Conservation (phyloP, 2,329 filamentous ascomycete species). For the Trichoderma guizhouense region DNA sequence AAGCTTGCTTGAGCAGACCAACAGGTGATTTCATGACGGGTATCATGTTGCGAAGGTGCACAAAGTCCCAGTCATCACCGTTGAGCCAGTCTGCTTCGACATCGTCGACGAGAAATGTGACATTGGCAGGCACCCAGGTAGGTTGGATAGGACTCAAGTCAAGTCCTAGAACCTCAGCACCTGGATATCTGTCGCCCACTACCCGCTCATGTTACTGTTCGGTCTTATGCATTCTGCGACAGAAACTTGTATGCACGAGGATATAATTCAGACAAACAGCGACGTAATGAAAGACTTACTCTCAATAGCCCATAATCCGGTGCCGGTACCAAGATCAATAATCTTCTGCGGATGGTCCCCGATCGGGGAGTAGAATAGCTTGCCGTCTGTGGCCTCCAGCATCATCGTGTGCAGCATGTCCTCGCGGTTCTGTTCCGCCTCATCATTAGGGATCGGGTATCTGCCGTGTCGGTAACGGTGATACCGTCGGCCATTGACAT, state of each 20-base stretch:
- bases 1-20: constrained; percentile 29
- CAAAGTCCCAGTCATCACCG: constrained; percentile 28
- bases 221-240: background rate
- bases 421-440: constrained; percentile 44
- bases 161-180: constrained; percentile 37
- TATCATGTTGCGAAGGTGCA: constrained; percentile 44
- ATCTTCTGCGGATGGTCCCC: constrained; percentile 41
- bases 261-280: background rate
- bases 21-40: constrained; percentile 36
- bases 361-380: constrained; percentile 40
- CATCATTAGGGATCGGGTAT: constrained; percentile 47
- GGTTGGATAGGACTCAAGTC: constrained; percentile 41
- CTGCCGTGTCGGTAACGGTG: constrained; percentile 42
- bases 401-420: constrained; percentile 46
- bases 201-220: background rate
- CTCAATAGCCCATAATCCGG: constrained; percentile 46
- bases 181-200: constrained; percentile 35
- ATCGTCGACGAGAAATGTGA: constrained; percentile 38
- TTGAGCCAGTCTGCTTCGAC: constrained; percentile 33
- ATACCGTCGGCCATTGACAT: constrained; percentile 34
- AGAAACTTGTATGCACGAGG: background rate
- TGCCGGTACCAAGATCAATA: constrained; percentile 49
- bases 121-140: constrained; percentile 40
- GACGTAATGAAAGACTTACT: constrained; percentile 17
- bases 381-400: constrained; percentile 41